Base-by-base conservation (phyloP, 23 red algal genomes). In the Gracilaria domingensis region DNA sequence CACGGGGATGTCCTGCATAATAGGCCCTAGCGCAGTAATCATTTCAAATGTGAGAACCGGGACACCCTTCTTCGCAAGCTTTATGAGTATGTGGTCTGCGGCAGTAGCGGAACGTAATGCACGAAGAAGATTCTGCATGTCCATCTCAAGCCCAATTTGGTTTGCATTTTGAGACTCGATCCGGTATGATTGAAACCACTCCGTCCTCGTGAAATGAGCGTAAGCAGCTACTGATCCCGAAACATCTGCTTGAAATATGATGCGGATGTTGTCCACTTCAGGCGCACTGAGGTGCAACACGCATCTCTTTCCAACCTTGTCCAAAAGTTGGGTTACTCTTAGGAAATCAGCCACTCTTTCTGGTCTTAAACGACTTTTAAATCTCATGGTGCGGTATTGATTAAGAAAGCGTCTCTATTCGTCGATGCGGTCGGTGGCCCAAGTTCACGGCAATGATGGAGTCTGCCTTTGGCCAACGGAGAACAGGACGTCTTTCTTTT, bases 71-170 rank as follows among this genome's bases (percentile, higher is more conserved):
- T 93, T 93, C 25, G 90, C 73, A 28, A 98, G 83, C 65, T 93
- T 93, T 28, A 98, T 76, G 32, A 79, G 72, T n/a, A 90, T 89
- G 25, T 94, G 75, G 57, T 98, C 86, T 35, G 86, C 95, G n/a
- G 86, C 78, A 33, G 79, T 32, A 6, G 89, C 95, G 30, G 95
- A 98, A 38, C 88, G 91, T 38, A 98, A 78, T 25, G 91, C 95
- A 67, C 90, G 35, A 35, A 82, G 55, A 1, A 98, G 59, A 36
- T 93, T 98, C n/a, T 83, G 74, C 65, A 93, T 83, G 36, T 98
- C 95, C 80, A 98, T 86, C 79, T 98, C 83, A n/a, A 98, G 91
- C 40, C 89, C 95, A 50, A 98, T 98, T 76, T 98, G 91, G 57
- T 98, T 90, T 14, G 62, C 79, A 81, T 87, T 93, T 32, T 98